Conservation (phyloP, 345 rosid species). For the Corymbia maculata region DNA sequence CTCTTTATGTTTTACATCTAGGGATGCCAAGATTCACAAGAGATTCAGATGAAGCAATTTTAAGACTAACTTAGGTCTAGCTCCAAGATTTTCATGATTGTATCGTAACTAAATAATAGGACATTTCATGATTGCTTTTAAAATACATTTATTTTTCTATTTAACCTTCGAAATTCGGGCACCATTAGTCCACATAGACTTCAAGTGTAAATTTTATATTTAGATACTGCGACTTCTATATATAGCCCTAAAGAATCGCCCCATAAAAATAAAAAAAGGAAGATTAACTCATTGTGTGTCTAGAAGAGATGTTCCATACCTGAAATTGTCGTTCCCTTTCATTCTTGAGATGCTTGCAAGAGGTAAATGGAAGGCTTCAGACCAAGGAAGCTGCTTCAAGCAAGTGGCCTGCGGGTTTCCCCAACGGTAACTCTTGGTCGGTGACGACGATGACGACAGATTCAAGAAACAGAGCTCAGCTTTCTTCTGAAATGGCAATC, state of each 20-base stretch:
- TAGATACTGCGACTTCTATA: not conserved
- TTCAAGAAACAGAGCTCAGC: constrained; percentile 6
- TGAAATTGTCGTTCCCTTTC: constrained; percentile 18
- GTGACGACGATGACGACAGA: not conserved
- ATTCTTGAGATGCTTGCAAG: constrained; percentile 28
- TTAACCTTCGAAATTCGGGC: not conserved
- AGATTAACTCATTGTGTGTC: not conserved
- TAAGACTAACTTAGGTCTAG: too few species aligned
- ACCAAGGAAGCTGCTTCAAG: constrained; percentile 49
- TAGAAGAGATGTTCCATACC: constrained; percentile 12
- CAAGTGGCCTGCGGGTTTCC: constrained; percentile 63
- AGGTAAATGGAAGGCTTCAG: constrained; percentile 63
- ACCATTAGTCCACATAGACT: not conserved
- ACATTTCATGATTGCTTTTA: not conserved
- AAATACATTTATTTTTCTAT: not conserved
- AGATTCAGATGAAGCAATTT: too few species aligned
- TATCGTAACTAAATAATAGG: not conserved
- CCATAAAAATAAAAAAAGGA: not conserved
- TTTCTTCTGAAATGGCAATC: constrained; percentile 38
- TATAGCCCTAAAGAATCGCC: not conserved
- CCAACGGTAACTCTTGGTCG: constrained; percentile 45
- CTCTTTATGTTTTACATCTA: too few species aligned
- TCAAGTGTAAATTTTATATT: not conserved
- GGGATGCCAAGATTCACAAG: too few species aligned
- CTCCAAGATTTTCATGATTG: too few species aligned